Evolutionary conservation across 345 rosid species (phyloP), one percentile per base, ranked within the genome.

Genomic region (Bruguiera parviflora): DNA sequence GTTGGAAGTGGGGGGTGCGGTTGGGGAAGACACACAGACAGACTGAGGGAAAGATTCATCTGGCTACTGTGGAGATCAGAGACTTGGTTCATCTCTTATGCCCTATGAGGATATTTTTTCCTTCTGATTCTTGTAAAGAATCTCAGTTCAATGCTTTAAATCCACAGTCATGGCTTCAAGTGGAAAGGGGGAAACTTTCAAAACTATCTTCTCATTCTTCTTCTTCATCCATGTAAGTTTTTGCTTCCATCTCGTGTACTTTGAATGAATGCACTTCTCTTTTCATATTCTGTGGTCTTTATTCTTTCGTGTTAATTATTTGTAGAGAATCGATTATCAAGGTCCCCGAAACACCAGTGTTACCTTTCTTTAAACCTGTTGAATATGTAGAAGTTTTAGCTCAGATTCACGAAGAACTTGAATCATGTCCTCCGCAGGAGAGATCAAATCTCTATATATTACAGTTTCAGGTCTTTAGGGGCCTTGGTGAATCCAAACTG

Each of bases 91-190:
- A 80, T 79, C 87, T 88, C 68, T 86, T 95, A 78, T 88, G 98
- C 81, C 93, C 87, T 73, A 95, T 92, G 99, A 89, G 87, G 90
- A 81, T 89, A 37, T 87, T 89, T 77, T 84, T 84, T 69, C 88
- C 92, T 6, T 84, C 97, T 61, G 97, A 92, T 66, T 82, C 94
- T 31, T 92, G 86, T 83, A 95, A 92, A 85, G 98, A 92, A 61
- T 74, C 91, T 61, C 92, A 88, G 75, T 85, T 86, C 77, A 73
- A 86, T 86, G 86, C 88, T 1, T 76, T 90, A 55, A 95, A 95
- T 89, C 98, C 97, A 5, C 98, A 95, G 83, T 90, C 98, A 64
- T 95, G 99, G 99, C 99, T 92, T 68, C 99, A 95, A 82, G 98
- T 92, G 72, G 99, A 95, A 77, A 87, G 98, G 80, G 99, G 98